A percentile compares a stretch with the other conserved stretches of the same genome.
These are phyloP conservation scores for Monosporascus sp. DNA, from an alignment of 2,329 filamentous ascomycete species.

Conservation along the genomic window DNA sequence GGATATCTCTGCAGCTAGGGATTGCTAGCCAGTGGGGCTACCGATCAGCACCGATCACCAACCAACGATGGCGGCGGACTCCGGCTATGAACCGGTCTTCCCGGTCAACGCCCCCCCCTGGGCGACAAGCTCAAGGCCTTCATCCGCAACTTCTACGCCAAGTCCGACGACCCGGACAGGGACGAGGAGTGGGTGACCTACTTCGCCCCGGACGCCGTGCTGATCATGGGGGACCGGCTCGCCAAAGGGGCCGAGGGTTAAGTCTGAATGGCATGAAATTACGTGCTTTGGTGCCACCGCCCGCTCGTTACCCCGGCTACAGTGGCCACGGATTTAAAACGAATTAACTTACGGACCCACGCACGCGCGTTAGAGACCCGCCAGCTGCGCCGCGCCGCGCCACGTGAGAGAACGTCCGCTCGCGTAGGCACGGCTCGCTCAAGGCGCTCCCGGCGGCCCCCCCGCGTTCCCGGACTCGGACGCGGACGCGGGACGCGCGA, in stretches of 20 bases:
- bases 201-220: constrained; percentile 35
- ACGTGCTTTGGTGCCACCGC: too few species aligned
- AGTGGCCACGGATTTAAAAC: too few species aligned
- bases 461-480: not conserved
- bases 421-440: constrained; percentile 34
- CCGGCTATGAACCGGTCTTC: constrained; percentile 20
- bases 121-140: constrained; percentile 26
- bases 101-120: constrained; percentile 15
- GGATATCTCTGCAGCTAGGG: not conserved
- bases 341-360: too few species aligned
- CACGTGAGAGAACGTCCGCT: constrained; percentile 38
- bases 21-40: not conserved
- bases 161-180: constrained; percentile 35
- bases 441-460: constrained; percentile 36
- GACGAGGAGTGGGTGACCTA: constrained; percentile 38
- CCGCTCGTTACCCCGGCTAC: too few species aligned
- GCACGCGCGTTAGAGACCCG: constrained; percentile 30
- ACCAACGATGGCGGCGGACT: not conserved
- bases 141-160: constrained; percentile 37
- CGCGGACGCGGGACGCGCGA: not conserved
- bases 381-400: constrained; percentile 30
- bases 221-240: constrained; percentile 35
- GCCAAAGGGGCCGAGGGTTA: constrained; percentile 32
- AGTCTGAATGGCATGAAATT: too few species aligned
- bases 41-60: not conserved